phyloP scores from a whole-genome alignment of 1,139 yeast genomes.

The Pichia inconspicua region DNA sequence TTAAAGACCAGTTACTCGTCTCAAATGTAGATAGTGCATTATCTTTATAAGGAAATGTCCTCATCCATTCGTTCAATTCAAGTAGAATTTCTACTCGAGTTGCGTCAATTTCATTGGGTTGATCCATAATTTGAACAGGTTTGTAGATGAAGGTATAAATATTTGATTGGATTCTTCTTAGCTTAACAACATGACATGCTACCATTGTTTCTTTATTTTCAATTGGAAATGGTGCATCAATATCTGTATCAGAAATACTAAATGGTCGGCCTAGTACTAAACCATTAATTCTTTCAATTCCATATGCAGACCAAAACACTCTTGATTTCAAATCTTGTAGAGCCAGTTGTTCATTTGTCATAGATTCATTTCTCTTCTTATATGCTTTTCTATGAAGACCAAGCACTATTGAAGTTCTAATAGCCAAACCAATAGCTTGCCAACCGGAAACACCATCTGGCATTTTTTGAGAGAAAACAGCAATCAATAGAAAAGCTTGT shows the following conservation, averaged over 20 bases:
- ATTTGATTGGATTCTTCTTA: slow-evolving; percentile 30
- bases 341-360: slow-evolving; percentile 2
- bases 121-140: slow-evolving; percentile 19
- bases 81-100: slow-evolving; percentile 26
- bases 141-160: slow-evolving; percentile 28
- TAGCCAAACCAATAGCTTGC: slow-evolving; percentile 28
- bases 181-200: slow-evolving; percentile 29
- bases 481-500: slow-evolving; percentile 26
- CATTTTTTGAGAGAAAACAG: slow-evolving; percentile 28
- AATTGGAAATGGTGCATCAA: slow-evolving; percentile 23
- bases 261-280: slow-evolving; percentile 25
- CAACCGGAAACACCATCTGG: slow-evolving; percentile 28
- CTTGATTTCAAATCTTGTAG: slow-evolving; percentile 18
- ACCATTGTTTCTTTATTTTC: slow-evolving; percentile 19
- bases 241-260: slow-evolving; percentile 23
- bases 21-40: slow-evolving; percentile 25
- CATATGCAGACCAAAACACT: slow-evolving; percentile 26
- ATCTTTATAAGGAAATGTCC: slow-evolving; percentile 24
- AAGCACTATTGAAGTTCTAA: slow-evolving; percentile 23
- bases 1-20: slow-evolving; percentile 26
- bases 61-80: slow-evolving; percentile 29
- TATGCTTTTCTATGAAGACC: slow-evolving; percentile 26
- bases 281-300: slow-evolving; percentile 23
- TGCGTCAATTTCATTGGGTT: slow-evolving; percentile 22
- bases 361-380: slow-evolving; percentile 2